Evolutionary conservation across 192 early-diverging fungal genomes (phyloP).

Genomic region (Ambispora gerdemannii): DNA sequence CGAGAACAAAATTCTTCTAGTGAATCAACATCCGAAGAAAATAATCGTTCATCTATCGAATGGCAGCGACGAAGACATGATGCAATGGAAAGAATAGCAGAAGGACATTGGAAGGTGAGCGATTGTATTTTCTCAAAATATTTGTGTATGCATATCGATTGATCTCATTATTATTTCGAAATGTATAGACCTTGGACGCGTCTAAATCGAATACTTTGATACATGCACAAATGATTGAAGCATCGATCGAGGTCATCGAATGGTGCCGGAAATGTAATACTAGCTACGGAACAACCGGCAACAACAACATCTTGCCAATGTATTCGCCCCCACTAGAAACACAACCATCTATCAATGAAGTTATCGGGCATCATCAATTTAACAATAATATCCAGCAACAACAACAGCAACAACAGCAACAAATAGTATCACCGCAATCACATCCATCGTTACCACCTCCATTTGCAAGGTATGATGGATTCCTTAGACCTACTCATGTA

Average conservation of each 20-base stretch:
- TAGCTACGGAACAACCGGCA: not conserved
- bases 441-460: not conserved
- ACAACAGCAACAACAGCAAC: not conserved
- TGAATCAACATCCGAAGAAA: not conserved
- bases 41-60: not conserved
- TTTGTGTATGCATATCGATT: not conserved
- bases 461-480: not conserved
- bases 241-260: slow-evolving; percentile 28
- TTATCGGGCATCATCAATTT: not conserved
- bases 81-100: slow-evolving; percentile 5
- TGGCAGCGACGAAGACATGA: slow-evolving; percentile 29
- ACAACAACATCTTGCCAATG: slow-evolving; percentile 1
- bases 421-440: not conserved
- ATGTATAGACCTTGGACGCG: slow-evolving; percentile 22
- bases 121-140: not conserved
- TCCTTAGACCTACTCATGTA: slow-evolving; percentile 1
- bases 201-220: slow-evolving; percentile 19
- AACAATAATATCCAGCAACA: not conserved
- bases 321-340: not conserved
- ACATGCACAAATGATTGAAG: slow-evolving; percentile 16
- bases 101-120: slow-evolving; percentile 28
- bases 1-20: not conserved
- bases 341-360: not conserved
- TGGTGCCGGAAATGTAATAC: slow-evolving; percentile 10
- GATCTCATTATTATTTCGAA: not conserved